Percentiles rank a stretch among this genome's conserved stretches.
These are phyloP conservation scores for Pseudoneurospora amorphoporcata DNA, from an alignment of 495 filamentous ascomycete species.

Conservation along the genomic window DNA sequence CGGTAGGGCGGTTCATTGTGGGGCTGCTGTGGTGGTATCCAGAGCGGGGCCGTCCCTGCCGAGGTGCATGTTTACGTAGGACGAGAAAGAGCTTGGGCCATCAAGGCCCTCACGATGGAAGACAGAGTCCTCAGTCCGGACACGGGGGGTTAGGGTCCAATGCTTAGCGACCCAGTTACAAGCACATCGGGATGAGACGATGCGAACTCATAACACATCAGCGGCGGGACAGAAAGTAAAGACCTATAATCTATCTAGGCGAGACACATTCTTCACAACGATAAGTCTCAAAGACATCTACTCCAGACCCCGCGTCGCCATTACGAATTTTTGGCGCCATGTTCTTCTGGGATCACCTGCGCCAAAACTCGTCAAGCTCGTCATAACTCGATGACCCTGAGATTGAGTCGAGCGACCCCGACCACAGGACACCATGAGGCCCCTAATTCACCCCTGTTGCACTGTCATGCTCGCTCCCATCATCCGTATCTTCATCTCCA, in stretches of 20 bases:
- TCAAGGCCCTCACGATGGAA: neutral
- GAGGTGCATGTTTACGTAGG: neutral
- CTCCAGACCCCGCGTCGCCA: neutral
- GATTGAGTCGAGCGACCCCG: neutral
- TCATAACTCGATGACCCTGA: neutral
- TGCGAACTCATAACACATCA: neutral
- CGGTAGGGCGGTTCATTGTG: neutral
- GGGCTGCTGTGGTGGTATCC: neutral
- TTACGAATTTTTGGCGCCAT: neutral
- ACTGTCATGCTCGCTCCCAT: neutral
- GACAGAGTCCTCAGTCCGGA: neutral
- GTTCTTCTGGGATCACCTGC: neutral
- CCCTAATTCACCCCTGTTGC: neutral
- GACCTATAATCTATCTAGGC: neutral
- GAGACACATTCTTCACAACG: neutral
- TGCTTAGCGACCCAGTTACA: neutral
- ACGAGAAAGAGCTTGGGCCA: neutral
- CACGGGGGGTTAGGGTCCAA: neutral
- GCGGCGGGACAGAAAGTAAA: neutral
- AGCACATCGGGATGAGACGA: neutral
- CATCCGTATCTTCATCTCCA: neutral
- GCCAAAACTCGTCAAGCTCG: neutral
- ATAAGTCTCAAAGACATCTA: neutral
- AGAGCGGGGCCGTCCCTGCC: neutral
- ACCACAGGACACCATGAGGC: neutral